Percentiles rank a stretch among this genome's conserved stretches.
These are phyloP conservation scores for Euryodendron excelsum DNA, from an alignment of 148 eudicot genomes.

Conservation along the genomic window DNA sequence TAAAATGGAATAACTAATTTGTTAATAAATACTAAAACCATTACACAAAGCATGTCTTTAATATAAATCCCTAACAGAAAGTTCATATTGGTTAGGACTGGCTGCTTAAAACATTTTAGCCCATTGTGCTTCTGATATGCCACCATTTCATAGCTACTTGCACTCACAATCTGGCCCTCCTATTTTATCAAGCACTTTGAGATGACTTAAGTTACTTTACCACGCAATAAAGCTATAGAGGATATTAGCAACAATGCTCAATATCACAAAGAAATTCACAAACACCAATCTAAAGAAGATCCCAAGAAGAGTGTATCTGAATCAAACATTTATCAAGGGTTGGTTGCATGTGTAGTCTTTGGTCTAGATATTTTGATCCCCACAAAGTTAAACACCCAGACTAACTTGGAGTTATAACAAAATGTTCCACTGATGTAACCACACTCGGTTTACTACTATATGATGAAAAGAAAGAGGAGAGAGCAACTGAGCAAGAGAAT, in stretches of 20 bases:
- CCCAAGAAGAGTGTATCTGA: not conserved
- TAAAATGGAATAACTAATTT: too few species aligned
- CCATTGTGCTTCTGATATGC: not conserved
- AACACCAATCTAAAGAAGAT: not conserved
- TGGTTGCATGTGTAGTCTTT: not conserved
- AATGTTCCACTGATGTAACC: too few species aligned
- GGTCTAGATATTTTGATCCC: not conserved
- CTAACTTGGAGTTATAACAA: too few species aligned
- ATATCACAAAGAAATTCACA: not conserved
- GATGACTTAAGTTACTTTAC: not conserved
- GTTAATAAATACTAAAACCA: too few species aligned
- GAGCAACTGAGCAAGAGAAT: too few species aligned
- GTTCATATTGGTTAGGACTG: not conserved
- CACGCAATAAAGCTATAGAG: not conserved
- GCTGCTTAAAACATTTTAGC: not conserved
- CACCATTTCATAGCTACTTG: not conserved
- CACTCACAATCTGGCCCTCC: not conserved
- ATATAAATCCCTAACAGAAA: too few species aligned
- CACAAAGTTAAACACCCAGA: not conserved
- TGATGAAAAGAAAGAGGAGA: too few species aligned
- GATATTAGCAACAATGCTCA: not conserved
- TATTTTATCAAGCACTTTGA: not conserved
- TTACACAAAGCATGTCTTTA: too few species aligned
- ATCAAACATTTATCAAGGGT: not conserved
- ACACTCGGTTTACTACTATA: too few species aligned